Percentiles rank a stretch among this genome's conserved stretches.
phyloP scores from a whole-genome alignment of 176 grass and related monocot genomes.

The Raddia distichophylla region DNA sequence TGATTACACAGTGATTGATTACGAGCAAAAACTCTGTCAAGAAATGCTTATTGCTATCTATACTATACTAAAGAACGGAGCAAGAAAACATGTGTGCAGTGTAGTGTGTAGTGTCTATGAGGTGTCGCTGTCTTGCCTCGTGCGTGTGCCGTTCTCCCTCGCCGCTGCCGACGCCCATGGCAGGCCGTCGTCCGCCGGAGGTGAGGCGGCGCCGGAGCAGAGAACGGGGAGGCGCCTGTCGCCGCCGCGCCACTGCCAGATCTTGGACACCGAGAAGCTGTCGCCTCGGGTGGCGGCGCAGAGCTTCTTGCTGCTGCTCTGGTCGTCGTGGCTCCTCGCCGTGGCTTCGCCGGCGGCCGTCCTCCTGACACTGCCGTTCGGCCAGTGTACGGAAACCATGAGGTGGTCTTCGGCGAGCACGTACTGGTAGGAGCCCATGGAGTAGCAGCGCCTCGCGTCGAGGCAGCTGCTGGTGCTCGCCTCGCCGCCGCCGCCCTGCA shows the following conservation, averaged over 20 bases:
- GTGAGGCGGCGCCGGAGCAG: conserved; percentile 36
- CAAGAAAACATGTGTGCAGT: not conserved
- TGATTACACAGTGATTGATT: conserved; percentile 15
- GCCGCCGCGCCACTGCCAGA: conserved; percentile 88
- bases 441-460: conserved; percentile 75
- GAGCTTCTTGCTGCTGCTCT: conserved; percentile 56
- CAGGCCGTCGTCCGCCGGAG: conserved; percentile 41
- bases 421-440: conserved; percentile 87
- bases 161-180: conserved; percentile 53
- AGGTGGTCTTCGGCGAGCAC: conserved; percentile 66
- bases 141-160: not conserved
- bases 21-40: conserved; percentile 33
- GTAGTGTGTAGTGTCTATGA: not conserved
- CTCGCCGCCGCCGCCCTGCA: conserved; percentile 21
- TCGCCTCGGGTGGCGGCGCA: conserved; percentile 64
- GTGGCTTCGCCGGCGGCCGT: conserved; percentile 9
- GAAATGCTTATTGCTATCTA: conserved; percentile 40
- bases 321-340: conserved; percentile 21
- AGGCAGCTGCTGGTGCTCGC: conserved; percentile 60
- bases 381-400: conserved; percentile 53
- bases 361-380: conserved; percentile 21
- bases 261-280: conserved; percentile 97
- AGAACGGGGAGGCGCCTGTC: conserved; percentile 54
- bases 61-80: not conserved
- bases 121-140: conserved; percentile 38